Base-by-base conservation (phyloP, 257 asterid genomes). In the Capsicum pubescens region DNA sequence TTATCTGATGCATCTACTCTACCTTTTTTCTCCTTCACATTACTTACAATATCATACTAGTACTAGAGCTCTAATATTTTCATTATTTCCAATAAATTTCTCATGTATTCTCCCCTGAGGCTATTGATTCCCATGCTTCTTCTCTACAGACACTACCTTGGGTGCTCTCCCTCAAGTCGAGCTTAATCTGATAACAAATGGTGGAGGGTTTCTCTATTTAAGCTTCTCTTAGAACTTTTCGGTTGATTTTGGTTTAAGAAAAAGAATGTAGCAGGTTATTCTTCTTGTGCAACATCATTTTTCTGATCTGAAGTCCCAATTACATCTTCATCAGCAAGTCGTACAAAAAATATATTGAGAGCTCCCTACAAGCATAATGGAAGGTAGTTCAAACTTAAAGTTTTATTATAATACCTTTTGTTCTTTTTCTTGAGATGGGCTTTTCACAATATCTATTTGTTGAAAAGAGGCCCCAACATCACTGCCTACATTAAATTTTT, bases 151-250 rank as follows among this genome's bases (percentile, higher is more conserved):
- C 52, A 83, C 26, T 26, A 26, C 82, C 64, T 66, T 35, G 7
- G 83, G 42, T 26, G 77, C 84, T 74, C 57, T 80, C 67, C 72
- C 84, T 63, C 60, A 17, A 14, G 11, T 61, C 58, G 70, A 63
- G 8, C 70, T 63, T 42, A 11, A 63, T 42, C 70, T 16, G 42
- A 63, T 63, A 63, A 39, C 42, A 63, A 63, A 63, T 21, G 70
- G 70, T 21, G 42, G 26, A 0, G 70, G 42, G 21, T 26, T 63
- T 63, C 70, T 63, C 42, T 63, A 79, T 79, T 79, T 6, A 57
- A 55, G 54, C 56, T 79, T 60, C 86, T 68, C 14, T 89, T 81
- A 82, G 93, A 91, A 89, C 74, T 77, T 32, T 16, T 87, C 57
- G 26, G 87, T 66, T 5, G 79, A 17, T 46, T 39, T 83, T 71